Evolutionary conservation across 2,329 filamentous ascomycete species (phyloP), one percentile per base, ranked within the genome.

Genomic region (Zymoseptoria brevis): DNA sequence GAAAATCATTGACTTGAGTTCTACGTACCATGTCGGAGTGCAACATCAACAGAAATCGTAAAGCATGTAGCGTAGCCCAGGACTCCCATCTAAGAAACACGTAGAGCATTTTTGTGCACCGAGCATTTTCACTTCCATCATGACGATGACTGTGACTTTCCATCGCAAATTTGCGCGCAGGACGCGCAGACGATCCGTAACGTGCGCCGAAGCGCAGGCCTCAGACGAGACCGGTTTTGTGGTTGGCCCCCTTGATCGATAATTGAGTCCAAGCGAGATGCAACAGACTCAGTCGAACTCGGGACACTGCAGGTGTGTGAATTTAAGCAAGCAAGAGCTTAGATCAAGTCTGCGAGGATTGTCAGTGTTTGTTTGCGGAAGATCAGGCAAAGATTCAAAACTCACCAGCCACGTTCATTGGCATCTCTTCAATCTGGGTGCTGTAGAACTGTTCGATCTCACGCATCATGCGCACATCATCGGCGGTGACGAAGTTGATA

Each of bases 381-480:
- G 21, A 22, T 22, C 21, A 22, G 4, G 21, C 21, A 22, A 22
- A 22, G 21, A 22, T 22, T 2, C 4, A 22, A 22, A 53, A 77
- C 81, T 73, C 79, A 82, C 80, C 81, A 74, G 83, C 83, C 77
- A 87, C 85, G 79, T 87, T 87, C 94, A 99, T 97, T 75, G 94
- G 94, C 94, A 99, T 99, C 86, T 99, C 94, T 82, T 99, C 94
- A 70, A 99, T 97, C 83, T 99, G 94, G 78, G 94, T 99, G 86
- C 90, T 96, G 88, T 99, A 99, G 86, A 97, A 99, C 82, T 96
- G 90, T 80, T 99, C 94, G 72, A 99, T 99, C 80, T 99, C 94
- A 77, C 94, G 87, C 90, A 99, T 95, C 90, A 99, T 99, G 79
- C 93, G 91, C 74, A 99, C 94, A 80, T 99, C 94, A 69, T 99